phyloP scores from a whole-genome alignment of 169 alveolate genomes.

The Ichthyophthirius multifiliis region DNA sequence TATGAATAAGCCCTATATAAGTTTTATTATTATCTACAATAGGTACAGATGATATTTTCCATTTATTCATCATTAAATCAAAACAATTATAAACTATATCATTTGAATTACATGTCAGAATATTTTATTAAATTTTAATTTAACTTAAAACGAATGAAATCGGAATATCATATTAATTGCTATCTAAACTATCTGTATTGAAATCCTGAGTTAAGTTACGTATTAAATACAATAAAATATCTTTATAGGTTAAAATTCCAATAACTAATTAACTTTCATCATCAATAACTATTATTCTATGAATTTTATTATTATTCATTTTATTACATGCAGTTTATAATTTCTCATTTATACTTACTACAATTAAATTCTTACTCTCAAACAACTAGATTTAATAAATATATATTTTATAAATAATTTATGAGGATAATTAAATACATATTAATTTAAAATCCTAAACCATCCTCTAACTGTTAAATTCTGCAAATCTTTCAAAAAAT shows the following conservation, averaged over 20 bases:
- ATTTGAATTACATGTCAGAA: background rate
- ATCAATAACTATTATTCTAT: conserved; percentile 28
- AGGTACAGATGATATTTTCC: background rate
- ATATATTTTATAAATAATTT: background rate
- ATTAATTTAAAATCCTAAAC: too few relatives aligned
- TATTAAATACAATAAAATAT: conserved; percentile 16
- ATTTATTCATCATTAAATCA: background rate
- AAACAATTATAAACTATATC: conserved; percentile 6
- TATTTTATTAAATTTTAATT: background rate
- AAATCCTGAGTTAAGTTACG: conserved; percentile 16
- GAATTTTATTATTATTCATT: conserved; percentile 5
- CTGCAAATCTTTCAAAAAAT: too few relatives aligned
- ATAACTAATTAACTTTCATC: conserved; percentile 10
- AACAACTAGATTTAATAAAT: background rate
- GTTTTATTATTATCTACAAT: conserved; percentile 3
- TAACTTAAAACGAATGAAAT: background rate
- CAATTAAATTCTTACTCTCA: background rate
- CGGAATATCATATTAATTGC: background rate
- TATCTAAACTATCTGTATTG: background rate
- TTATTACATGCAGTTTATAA: conserved; percentile 3
- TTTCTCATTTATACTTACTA: background rate
- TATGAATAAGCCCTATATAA: conserved; percentile 15
- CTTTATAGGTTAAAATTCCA: conserved; percentile 12
- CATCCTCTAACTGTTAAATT: too few relatives aligned
- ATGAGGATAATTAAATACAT: too few relatives aligned